A percentile compares a stretch with the other conserved stretches of the same genome.
phyloP scores from a whole-genome alignment of 345 rosid species.

The Rhizophora mangle region DNA sequence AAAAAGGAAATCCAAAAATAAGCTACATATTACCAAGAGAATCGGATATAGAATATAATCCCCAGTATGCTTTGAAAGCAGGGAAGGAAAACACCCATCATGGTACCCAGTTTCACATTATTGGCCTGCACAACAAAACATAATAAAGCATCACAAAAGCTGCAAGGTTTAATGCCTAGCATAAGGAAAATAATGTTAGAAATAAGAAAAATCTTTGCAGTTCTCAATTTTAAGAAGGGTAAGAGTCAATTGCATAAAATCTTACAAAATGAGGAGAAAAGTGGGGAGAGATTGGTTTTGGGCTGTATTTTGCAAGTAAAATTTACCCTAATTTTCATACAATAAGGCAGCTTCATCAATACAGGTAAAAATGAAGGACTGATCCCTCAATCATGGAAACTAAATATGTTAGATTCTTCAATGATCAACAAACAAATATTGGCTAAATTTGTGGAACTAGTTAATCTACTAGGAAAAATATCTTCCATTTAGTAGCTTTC shows the following conservation, averaged over 20 bases:
- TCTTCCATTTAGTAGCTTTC: too few relatives aligned
- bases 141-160: background rate
- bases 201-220: too few relatives aligned
- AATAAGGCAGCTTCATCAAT: constrained; percentile 64
- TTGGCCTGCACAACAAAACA: constrained; percentile 50
- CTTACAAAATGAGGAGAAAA: too few relatives aligned
- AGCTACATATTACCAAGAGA: constrained; percentile 66
- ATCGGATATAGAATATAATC: constrained; percentile 96
- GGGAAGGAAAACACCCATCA: constrained; percentile 99
- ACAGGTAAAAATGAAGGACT: constrained; percentile 87
- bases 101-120: constrained; percentile 76
- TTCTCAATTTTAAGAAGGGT: too few relatives aligned
- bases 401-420: too few relatives aligned
- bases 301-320: background rate
- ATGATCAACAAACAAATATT: background rate
- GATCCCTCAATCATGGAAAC: constrained; percentile 70
- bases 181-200: too few relatives aligned
- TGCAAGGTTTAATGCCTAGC: background rate
- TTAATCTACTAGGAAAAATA: too few relatives aligned
- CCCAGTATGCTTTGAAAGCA: constrained; percentile 98
- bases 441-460: too few relatives aligned
- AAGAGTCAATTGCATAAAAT: too few relatives aligned
- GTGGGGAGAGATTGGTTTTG: too few relatives aligned
- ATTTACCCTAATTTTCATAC: constrained; percentile 60
- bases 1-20: background rate